phyloP scores from a whole-genome alignment of 352 stramenopile genomes.

The Pythium utonaiense region DNA sequence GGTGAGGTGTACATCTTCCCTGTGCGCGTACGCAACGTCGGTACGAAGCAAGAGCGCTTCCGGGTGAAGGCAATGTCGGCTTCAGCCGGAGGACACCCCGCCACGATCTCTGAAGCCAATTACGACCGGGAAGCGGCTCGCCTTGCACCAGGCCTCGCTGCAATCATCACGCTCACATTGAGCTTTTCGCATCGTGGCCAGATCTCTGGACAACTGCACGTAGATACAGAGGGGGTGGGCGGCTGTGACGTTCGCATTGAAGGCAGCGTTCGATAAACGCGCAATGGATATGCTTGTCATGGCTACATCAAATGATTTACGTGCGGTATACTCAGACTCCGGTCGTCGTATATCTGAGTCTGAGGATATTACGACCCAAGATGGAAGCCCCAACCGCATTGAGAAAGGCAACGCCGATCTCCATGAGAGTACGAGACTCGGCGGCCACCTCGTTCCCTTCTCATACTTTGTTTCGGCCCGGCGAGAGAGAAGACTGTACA shows the following conservation, averaged over 20 bases:
- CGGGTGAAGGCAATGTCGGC: slow-evolving; percentile 47
- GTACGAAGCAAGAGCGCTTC: slow-evolving; percentile 61
- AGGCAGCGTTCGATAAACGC: slow-evolving; percentile 36
- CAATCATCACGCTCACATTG: slow-evolving; percentile 56
- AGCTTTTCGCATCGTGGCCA: slow-evolving; percentile 55
- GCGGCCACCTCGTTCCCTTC: no score
- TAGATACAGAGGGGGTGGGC: slow-evolving; percentile 56
- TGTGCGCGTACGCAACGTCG: slow-evolving; percentile 63
- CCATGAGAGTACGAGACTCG: not conserved
- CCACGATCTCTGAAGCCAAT: slow-evolving; percentile 41
- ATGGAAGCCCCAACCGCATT: not conserved
- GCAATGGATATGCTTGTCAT: slow-evolving; percentile 1
- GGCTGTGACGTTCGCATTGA: slow-evolving; percentile 46
- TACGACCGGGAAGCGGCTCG: slow-evolving; percentile 61
- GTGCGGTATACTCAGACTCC: not conserved
- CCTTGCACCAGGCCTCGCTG: slow-evolving; percentile 50
- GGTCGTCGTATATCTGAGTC: not conserved
- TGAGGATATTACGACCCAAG: not conserved
- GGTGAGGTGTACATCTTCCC: slow-evolving; percentile 68
- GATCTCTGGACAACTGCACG: slow-evolving; percentile 34
- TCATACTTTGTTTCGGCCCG: no score
- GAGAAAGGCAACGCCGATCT: not conserved
- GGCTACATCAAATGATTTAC: slow-evolving; percentile 7
- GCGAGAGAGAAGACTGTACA: not conserved
- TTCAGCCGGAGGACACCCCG: slow-evolving; percentile 35